Base-by-base conservation (phyloP, 805 yeast species). In the Cyberlindnera suaveolens region DNA sequence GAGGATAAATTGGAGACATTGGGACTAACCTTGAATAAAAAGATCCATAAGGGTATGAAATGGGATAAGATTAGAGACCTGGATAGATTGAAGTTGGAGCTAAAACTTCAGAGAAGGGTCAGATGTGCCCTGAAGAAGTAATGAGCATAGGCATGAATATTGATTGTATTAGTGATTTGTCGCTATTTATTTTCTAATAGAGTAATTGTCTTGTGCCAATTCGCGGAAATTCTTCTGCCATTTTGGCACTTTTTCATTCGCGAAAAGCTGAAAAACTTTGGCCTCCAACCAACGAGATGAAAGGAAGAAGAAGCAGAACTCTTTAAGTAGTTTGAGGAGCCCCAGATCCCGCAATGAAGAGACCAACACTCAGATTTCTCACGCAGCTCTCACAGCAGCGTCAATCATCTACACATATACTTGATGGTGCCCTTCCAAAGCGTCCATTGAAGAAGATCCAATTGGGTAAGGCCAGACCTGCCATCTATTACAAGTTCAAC, bases 391-490 rank as follows among this genome's bases (percentile, higher is more conserved):
- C 27, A 4, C 27, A 23, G 2, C 27, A 23, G 11, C 47, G 50
- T 27, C 39, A 26, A 17, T 46, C 49, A 11, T 48, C 52, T 4
- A 43, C 40, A 35, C 46, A 41, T 39, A 47, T 38, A 29, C 35
- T 42, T 16, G 57, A 54, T 34, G 60, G 56, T 27, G 54, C 61
- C 15, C 42, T 68, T 36, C 65, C 70, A 34, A 58, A 62, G 44
- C 75, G 91, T 66, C 88, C 87, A 40, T 62, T 75, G 64, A 81
- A 77, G 61, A 82, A 78, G 61, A 83, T 85, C 54, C 64, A 69
- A 47, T 65, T 82, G 43, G 97, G 97, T 43, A 85, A 85, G 61
- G 89, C 96, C 15, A 78, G 97, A 65, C 97, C 98, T 2, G 89
- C 96, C 30, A 84, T 93, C 34, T 90, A 87, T 65, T 77, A 91